Evolutionary conservation across 2,329 filamentous ascomycete species (phyloP), one percentile per base, ranked within the genome.

Genomic region (Myriosclerotinia scirpicola): DNA sequence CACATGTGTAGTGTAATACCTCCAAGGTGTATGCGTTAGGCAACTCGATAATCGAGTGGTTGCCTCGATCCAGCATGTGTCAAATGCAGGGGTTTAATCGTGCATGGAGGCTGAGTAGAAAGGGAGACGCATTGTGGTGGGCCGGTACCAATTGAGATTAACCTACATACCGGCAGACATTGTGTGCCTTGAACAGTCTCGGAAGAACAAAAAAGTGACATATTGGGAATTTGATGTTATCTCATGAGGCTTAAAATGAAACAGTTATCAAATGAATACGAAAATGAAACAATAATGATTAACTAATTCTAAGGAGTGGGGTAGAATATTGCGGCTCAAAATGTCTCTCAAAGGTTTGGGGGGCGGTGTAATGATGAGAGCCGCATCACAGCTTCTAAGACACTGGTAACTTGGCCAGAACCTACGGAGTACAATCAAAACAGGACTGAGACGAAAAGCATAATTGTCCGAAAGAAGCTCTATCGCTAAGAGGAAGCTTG

Each of bases 11-110:
- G 48, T 48, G 26, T 8, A 34, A 34, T 34, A 6, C 30, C 30
- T 34, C 30, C 30, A 34, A 34, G 20, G 7, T 48, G 26, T 5
- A 15, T 15, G 20, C 44, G 30, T 46, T 20, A 60, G 44, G 44
- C 30, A 26, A 50, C 44, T 50, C 58, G 44, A 55, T 55, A 55
- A n/a, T 55, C 54, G 54, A 55, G 36, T 26, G 3, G 36, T 60
- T 60, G 58, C 58, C 58, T 60, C 44, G 34, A 52, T 50, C n/a
- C 14, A 26, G 7, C 3, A 48, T 36, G 42, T 17, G 20, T 8
- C 3, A 50, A 46, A 46, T 46, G 42, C 56, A 60, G 44, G 58
- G 58, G 44, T 38, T 22, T 20, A 34, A 20, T 1, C 40, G 30
- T 59, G 54, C 2, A 17, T 44, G 38, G 38, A 56, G 54, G 54